phyloP scores from a whole-genome alignment of 257 asterid species.

The Leonotis leonurus region DNA sequence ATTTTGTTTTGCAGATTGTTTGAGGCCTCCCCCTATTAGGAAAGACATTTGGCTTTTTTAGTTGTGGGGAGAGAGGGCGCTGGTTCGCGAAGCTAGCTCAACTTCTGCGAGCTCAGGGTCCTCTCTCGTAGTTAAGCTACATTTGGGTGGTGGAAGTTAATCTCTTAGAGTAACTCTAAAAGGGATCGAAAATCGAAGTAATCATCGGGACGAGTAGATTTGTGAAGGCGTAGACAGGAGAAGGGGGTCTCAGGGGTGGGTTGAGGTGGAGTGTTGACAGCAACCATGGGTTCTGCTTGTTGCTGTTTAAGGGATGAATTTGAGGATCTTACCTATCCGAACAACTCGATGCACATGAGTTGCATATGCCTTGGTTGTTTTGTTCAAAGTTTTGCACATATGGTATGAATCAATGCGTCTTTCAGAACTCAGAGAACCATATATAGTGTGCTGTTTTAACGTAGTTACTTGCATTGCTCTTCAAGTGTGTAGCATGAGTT shows the following conservation, averaged over 20 bases:
- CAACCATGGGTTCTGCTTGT: constrained; percentile 75
- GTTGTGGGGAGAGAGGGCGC: constrained; percentile 45
- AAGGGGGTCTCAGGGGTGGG: constrained; percentile 13
- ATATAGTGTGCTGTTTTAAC: background rate
- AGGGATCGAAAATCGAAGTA: background rate
- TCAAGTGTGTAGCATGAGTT: background rate
- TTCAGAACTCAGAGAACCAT: background rate
- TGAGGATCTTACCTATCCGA: constrained; percentile 59
- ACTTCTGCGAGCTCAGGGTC: constrained; percentile 47
- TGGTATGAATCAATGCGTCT: constrained; percentile 47
- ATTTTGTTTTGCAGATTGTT: constrained; percentile 23
- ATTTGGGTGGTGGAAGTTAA: background rate
- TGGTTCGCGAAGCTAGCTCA: constrained; percentile 35
- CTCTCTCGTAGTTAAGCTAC: constrained; percentile 31
- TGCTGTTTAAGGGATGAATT: constrained; percentile 75
- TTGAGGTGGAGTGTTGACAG: constrained; percentile 14
- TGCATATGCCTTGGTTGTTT: constrained; percentile 64
- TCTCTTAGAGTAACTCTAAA: constrained; percentile 4
- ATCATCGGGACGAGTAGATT: background rate
- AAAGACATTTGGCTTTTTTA: constrained; percentile 22
- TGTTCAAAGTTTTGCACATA: constrained; percentile 43
- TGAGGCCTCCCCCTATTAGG: constrained; percentile 4
- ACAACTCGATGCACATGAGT: constrained; percentile 53
- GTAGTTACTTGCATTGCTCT: background rate
- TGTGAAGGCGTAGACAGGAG: constrained; percentile 16